Evolutionary conservation across 2,329 filamentous ascomycete genomes (phyloP).

Genomic region (Fusarium sp.): DNA sequence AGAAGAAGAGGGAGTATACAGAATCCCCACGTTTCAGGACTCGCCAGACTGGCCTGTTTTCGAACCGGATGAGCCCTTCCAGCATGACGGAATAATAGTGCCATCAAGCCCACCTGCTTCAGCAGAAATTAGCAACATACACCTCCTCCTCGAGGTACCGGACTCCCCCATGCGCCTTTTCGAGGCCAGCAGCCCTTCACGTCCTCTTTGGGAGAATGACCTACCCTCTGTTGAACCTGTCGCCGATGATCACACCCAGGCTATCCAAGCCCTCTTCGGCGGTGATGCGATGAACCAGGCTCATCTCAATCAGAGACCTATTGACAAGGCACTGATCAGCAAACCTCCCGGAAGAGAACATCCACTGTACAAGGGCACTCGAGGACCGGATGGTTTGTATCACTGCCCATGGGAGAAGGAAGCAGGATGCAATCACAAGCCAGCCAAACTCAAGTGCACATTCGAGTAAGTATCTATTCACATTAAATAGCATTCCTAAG

Average conservation of each 20-base stretch:
- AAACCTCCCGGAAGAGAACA: neutral
- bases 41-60: neutral
- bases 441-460: slow-evolving; percentile 96
- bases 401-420: slow-evolving; percentile 86
- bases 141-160: neutral
- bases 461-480: slow-evolving; percentile 76
- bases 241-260: neutral
- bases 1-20: neutral
- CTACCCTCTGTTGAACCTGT: neutral
- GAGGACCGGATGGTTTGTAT: slow-evolving; percentile 74
- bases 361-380: neutral
- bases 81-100: neutral
- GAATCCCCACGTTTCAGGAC: neutral
- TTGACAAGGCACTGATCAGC: neutral
- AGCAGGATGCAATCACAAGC: slow-evolving; percentile 78
- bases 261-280: neutral
- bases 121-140: neutral
- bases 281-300: neutral
- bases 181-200: neutral
- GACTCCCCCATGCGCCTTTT: neutral
- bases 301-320: neutral
- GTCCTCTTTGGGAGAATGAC: neutral
- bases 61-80: neutral
- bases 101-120: neutral
- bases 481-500: slow-evolving; percentile 23